Conservation (phyloP, 768 basidiomycete species). For the Macrocybe gigantea region DNA sequence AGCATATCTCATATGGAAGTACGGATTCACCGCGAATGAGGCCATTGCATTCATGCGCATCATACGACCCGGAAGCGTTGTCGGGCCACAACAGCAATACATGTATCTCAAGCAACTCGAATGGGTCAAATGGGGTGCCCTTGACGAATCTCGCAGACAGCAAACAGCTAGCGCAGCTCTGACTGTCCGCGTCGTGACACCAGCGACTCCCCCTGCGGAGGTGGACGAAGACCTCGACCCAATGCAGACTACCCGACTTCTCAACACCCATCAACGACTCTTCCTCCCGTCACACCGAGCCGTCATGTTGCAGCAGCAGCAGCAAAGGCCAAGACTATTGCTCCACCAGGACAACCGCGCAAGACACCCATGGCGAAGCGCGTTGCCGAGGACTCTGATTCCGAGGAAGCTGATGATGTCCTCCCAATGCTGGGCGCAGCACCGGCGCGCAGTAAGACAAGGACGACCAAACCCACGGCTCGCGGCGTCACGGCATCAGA, state of each 20-base stretch:
- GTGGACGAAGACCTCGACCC: slow-evolving; percentile 53
- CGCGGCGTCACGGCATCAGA: slow-evolving; percentile 59
- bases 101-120: slow-evolving; percentile 93
- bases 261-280: slow-evolving; percentile 21
- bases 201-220: slow-evolving; percentile 79
- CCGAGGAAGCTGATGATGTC: slow-evolving; percentile 56
- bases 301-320: slow-evolving; percentile 67
- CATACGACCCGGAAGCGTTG: slow-evolving; percentile 89
- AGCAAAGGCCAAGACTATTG: slow-evolving; percentile 65
- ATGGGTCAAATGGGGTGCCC: slow-evolving; percentile 91
- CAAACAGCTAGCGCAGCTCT: slow-evolving; percentile 32
- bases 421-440: slow-evolving; percentile 57
- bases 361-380: slow-evolving; percentile 85
- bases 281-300: slow-evolving; percentile 79
- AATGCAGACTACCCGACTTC: slow-evolving; percentile 34
- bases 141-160: slow-evolving; percentile 65
- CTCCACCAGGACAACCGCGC: slow-evolving; percentile 77
- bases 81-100: slow-evolving; percentile 91
- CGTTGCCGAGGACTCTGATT: slow-evolving; percentile 58
- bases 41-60: slow-evolving; percentile 99
- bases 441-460: slow-evolving; percentile 34
- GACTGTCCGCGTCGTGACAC: slow-evolving; percentile 50
- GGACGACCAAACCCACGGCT: slow-evolving; percentile 30
- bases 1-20: slow-evolving; percentile 98
- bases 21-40: slow-evolving; percentile 92